Evolutionary conservation across 192 early-diverging fungal species (phyloP), one percentile per base, ranked within the genome.

Genomic region (Gaertneriomyces sp.): DNA sequence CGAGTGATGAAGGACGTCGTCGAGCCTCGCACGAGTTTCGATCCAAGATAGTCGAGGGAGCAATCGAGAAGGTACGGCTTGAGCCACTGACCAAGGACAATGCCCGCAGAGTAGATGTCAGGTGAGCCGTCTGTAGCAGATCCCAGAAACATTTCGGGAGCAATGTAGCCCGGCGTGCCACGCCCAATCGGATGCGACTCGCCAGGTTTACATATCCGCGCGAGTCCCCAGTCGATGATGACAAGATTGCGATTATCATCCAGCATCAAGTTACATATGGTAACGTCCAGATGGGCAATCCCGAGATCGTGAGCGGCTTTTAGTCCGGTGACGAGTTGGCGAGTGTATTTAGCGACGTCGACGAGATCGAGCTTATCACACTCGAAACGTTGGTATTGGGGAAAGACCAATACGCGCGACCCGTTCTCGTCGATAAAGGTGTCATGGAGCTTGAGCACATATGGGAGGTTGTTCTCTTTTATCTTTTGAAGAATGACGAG

Each of bases 181-280:
- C 89, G 79, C 50, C 86, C 84, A 5, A 81, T 75, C 42, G 85
- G 81, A 45, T 64, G 55, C 0, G 47, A 49, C 12, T 38, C 12
- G 58, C 19, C 12, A 11, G 33, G 42, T 16, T 56, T 33, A 46
- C 64, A 68, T 42, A 77, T 68, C 25, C 85, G 82, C 5, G 89
- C 86, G 16, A 91, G 76, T 6, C 89, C 89, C 76, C 88, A 90
- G 68, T 91, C 89, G 25, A 91, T 91, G 51, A 91, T 74, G 60
- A 85, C 79, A 11, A 89, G 64, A 55, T 79, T 66, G 47, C 41
- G 39, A 5, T 20, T 41, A 10, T 60, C 17, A 43, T 52, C 61
- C 14, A 63, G 46, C 67, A 69, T 69, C 3, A 69, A 16, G 49
- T 61, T 61, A 16, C 85, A 76, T 3, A 84, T 78, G 43, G 82